Base-by-base conservation (phyloP, 148 eudicot genomes). In the Fagopyrum esculentum region DNA sequence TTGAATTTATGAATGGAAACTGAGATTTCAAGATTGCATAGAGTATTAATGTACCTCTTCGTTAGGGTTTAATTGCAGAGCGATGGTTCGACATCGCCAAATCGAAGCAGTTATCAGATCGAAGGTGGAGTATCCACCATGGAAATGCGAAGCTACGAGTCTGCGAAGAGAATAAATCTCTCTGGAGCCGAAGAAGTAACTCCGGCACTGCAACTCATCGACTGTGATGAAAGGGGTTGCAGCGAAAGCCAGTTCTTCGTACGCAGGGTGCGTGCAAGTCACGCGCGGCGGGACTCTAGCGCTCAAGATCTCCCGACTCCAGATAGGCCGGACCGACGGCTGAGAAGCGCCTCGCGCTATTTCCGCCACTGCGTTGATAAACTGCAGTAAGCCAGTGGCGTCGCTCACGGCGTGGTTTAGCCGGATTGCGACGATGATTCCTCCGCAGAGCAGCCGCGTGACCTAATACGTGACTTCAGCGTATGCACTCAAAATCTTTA, bases 61-160 rank as follows among this genome's bases (percentile, higher is more conserved):
- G 22, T 54, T 15, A 2, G 76, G 74, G 52, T 77, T 35, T 1
- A 74, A 30, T 10, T 75, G 63, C 1, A 79, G 80, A 1, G 85
- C 80, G 3, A 69, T 77, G 16, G 78, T 79, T 6, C 82, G 82
- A 22, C 85, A 82, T 1, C 80, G 82, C 85, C 85, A 82, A 30
- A 82, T 12, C 3, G 71, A 69, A 8, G 82, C 82, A 19, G 78
- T 74, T 2, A 82, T 30, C 17, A 82, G 9, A 9, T 82, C 84
- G 35, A 78, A 81, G 26, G 60, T 72, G 46, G 81, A 52, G 74
- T n/a, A 74, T 5, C 19, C 8, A 16, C 74, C 74, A 47, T 45
- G n/a, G 9, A 61, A 8, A 5, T 29, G 61, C 17, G 1, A 29
- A 10, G 61, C 40, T 12, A 66, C 45, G 73, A 63, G 45, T 15